Evolutionary conservation across 2,329 filamentous ascomycete genomes (phyloP).

Genomic region (Colletotrichum sojae): DNA sequence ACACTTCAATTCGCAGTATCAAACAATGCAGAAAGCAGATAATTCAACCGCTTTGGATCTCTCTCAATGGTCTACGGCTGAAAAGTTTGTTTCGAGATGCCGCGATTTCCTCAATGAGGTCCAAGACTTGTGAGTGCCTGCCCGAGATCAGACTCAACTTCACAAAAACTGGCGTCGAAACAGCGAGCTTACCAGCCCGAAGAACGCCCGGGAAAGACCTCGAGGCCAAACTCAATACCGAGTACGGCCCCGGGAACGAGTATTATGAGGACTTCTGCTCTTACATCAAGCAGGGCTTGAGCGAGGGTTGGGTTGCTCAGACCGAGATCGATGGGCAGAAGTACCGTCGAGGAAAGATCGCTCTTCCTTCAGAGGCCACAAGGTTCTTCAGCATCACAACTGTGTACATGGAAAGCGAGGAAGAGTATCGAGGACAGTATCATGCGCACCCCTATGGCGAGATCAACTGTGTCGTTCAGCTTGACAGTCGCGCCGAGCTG

Average conservation of each 20-base stretch:
- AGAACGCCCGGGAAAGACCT: slow-evolving; percentile 63
- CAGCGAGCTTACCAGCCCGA: too few species aligned
- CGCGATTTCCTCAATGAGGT: slow-evolving; percentile 50
- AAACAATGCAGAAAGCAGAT: slow-evolving; percentile 28
- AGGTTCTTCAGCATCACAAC: slow-evolving; percentile 69
- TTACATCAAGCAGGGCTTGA: slow-evolving; percentile 55
- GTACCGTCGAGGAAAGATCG: slow-evolving; percentile 63
- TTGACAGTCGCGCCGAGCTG: slow-evolving; percentile 64
- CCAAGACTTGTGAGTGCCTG: slow-evolving; percentile 48
- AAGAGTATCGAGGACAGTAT: slow-evolving; percentile 64
- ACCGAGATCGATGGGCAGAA: slow-evolving; percentile 59
- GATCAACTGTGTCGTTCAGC: slow-evolving; percentile 68
- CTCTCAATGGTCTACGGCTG: slow-evolving; percentile 47
- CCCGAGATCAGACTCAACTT: neutral
- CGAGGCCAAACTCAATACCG: slow-evolving; percentile 57
- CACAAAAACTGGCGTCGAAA: too few species aligned
- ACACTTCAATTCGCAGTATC: neutral
- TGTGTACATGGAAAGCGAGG: slow-evolving; percentile 68
- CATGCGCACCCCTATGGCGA: slow-evolving; percentile 68
- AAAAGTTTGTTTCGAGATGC: slow-evolving; percentile 47
- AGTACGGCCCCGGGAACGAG: slow-evolving; percentile 58
- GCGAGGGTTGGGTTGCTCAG: slow-evolving; percentile 61
- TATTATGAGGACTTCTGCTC: slow-evolving; percentile 59
- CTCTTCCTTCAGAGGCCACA: slow-evolving; percentile 60
- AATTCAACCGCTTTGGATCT: slow-evolving; percentile 44